Conservation (phyloP, 768 basidiomycete species). For the Asterophora lycoperdoides region DNA sequence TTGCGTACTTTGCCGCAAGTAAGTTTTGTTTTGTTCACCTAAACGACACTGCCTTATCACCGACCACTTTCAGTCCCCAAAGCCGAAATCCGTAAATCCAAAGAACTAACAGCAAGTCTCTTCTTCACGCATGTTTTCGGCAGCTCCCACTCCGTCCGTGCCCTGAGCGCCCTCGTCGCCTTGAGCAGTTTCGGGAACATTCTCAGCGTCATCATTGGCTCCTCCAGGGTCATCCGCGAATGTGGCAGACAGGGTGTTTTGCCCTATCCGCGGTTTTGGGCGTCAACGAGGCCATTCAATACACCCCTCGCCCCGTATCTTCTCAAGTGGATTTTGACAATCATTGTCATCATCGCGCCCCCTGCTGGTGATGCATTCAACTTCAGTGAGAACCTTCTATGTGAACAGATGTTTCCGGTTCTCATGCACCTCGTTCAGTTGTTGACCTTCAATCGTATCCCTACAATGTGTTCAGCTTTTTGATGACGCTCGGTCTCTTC, state of each 20-base stretch:
- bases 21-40: conserved; percentile 1
- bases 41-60: not conserved
- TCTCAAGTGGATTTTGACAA: conserved; percentile 42
- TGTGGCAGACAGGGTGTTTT: conserved; percentile 49
- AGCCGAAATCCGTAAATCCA: conserved; percentile 38
- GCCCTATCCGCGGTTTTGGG: conserved; percentile 47
- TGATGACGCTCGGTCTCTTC: conserved; percentile 31
- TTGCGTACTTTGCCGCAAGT: conserved; percentile 37
- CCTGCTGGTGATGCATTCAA: conserved; percentile 42
- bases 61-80: conserved; percentile 33
- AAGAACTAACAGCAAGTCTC: conserved; percentile 42
- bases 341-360: conserved; percentile 45
- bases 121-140: conserved; percentile 52
- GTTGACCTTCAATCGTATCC: conserved; percentile 38
- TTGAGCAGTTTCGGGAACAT: conserved; percentile 40
- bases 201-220: conserved; percentile 21
- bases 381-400: conserved; percentile 29
- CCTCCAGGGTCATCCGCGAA: conserved; percentile 44
- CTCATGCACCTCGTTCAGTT: conserved; percentile 18
- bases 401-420: not conserved
- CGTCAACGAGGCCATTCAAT: conserved; percentile 47
- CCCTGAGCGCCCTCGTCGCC: conserved; percentile 35
- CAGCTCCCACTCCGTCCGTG: conserved; percentile 28
- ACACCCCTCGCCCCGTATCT: conserved; percentile 45
- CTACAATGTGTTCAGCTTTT: conserved; percentile 33